Percentiles rank a stretch among this genome's conserved stretches.
phyloP scores from a whole-genome alignment of 805 yeast species.

The Cyberlindnera veronae region DNA sequence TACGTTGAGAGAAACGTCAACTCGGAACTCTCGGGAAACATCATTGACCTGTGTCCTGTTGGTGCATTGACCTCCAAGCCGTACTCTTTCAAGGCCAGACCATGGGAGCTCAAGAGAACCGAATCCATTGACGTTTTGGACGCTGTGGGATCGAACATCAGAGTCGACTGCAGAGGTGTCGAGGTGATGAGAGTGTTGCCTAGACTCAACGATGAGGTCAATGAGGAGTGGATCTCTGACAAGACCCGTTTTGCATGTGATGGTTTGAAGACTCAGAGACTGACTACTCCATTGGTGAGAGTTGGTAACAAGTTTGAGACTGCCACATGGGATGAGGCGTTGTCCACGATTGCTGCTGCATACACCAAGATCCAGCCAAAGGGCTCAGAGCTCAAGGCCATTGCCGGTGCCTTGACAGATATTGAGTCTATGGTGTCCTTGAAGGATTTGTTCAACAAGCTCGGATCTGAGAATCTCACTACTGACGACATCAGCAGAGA shows the following conservation, averaged over 20 bases:
- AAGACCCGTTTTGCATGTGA: constrained; percentile 83
- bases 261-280: constrained; percentile 81
- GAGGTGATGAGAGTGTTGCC: constrained; percentile 88
- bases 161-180: constrained; percentile 84
- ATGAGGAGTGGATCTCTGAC: constrained; percentile 91
- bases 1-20: constrained; percentile 81
- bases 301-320: constrained; percentile 64
- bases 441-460: constrained; percentile 71
- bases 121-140: constrained; percentile 84
- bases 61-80: constrained; percentile 91
- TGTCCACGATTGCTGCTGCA: constrained; percentile 63
- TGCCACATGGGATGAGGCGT: constrained; percentile 87
- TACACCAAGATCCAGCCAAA: constrained; percentile 51
- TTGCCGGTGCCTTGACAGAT: constrained; percentile 79
- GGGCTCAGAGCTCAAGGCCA: constrained; percentile 73
- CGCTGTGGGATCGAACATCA: constrained; percentile 75
- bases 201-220: constrained; percentile 78
- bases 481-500: constrained; percentile 51
- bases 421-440: constrained; percentile 80
- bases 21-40: constrained; percentile 82
- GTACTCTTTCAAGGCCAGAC: constrained; percentile 87
- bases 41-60: constrained; percentile 85
- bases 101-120: constrained; percentile 89
- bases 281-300: constrained; percentile 76
- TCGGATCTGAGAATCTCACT: constrained; percentile 79